Percentiles rank a stretch among this genome's conserved stretches.
Conservation (phyloP, 495 filamentous ascomycete genomes). For the Bombardia bombarda region DNA sequence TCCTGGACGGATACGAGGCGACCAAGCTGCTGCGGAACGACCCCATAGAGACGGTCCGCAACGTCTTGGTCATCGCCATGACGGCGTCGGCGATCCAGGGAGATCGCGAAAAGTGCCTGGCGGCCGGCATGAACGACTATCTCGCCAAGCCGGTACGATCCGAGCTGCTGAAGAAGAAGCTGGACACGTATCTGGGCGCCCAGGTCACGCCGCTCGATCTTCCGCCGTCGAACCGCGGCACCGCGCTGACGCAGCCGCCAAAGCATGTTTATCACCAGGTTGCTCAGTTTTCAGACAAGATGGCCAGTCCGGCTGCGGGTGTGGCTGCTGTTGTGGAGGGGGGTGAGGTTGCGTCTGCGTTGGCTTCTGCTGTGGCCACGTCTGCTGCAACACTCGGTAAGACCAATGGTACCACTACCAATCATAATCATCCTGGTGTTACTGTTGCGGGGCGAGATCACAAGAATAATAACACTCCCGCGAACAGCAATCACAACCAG, state of each 20-base stretch:
- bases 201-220: background rate
- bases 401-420: too few relatives aligned
- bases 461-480: too few relatives aligned
- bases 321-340: background rate
- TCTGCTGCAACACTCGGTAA: too few relatives aligned
- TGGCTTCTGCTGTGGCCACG: too few relatives aligned
- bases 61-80: slow-evolving; percentile 85
- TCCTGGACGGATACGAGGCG: slow-evolving; percentile 88
- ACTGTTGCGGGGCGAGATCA: too few relatives aligned
- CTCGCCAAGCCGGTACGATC: slow-evolving; percentile 83
- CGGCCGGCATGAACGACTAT: slow-evolving; percentile 93
- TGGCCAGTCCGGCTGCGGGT: background rate
- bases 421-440: too few relatives aligned
- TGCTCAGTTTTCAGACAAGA: background rate
- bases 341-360: too few relatives aligned
- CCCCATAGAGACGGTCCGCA: slow-evolving; percentile 60
- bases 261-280: background rate
- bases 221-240: background rate
- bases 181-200: slow-evolving; percentile 52
- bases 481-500: too few relatives aligned
- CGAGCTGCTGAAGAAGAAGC: slow-evolving; percentile 63
- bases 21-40: slow-evolving; percentile 74
- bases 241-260: background rate
- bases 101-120: slow-evolving; percentile 84
- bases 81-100: slow-evolving; percentile 87